phyloP scores from a whole-genome alignment of 495 filamentous ascomycete species.

The Daldinia loculata region DNA sequence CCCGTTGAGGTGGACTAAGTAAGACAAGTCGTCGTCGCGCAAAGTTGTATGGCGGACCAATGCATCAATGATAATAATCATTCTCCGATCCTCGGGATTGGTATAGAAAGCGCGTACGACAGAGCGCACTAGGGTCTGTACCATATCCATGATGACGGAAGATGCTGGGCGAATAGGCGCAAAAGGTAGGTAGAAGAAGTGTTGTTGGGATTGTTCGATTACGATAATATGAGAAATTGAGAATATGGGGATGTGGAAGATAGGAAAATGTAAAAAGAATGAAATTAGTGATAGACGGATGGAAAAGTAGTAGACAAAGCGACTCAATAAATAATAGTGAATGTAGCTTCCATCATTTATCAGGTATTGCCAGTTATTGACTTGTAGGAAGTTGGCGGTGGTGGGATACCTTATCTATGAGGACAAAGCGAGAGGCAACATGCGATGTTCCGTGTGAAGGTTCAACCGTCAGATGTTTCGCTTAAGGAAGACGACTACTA shows the following conservation, averaged over 20 bases:
- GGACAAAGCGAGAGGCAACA: constrained; percentile 15
- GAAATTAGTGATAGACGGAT: neutral
- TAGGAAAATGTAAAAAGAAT: neutral
- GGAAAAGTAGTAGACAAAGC: constrained; percentile 15
- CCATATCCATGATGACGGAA: constrained; percentile 73
- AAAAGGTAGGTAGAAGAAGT: neutral
- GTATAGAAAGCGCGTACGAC: constrained; percentile 89
- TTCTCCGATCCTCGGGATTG: constrained; percentile 67
- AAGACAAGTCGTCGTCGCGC: constrained; percentile 85
- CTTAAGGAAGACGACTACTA: constrained; percentile 28
- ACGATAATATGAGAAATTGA: no score
- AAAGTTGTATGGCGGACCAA: constrained; percentile 89
- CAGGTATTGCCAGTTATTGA: neutral
- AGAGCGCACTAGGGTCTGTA: constrained; percentile 85
- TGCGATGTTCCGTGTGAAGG: constrained; percentile 8
- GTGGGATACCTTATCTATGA: neutral
- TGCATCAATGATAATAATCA: constrained; percentile 91
- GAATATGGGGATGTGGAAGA: neutral
- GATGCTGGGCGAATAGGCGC: neutral
- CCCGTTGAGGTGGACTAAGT: constrained; percentile 82
- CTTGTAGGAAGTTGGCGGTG: neutral
- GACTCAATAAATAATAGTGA: constrained; percentile 13
- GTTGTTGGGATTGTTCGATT: no score
- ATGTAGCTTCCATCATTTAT: constrained; percentile 16
- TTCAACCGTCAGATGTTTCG: constrained; percentile 1